A percentile compares a stretch with the other conserved stretches of the same genome.
These are phyloP conservation scores for Geum urbanum DNA, from an alignment of 306 rosid species.

Conservation along the genomic window DNA sequence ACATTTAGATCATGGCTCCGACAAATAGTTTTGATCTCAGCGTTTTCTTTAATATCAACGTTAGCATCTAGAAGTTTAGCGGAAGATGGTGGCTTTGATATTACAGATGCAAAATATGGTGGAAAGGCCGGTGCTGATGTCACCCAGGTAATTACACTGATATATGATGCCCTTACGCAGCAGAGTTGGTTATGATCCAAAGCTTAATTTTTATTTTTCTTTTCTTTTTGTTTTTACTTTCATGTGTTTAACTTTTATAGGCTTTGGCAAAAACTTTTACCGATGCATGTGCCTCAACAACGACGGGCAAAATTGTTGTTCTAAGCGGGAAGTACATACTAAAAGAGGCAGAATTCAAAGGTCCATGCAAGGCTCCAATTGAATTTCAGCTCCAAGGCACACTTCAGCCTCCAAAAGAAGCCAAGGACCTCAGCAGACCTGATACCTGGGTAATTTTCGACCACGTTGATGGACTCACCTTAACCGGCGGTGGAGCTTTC, in stretches of 20 bases:
- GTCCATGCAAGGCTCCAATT: slow-evolving; percentile 42
- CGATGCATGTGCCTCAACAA: slow-evolving; percentile 30
- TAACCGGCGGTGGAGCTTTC: slow-evolving; percentile 43
- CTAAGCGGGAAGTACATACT: slow-evolving; percentile 21
- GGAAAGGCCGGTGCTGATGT: slow-evolving; percentile 20
- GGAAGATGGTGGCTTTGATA: not conserved
- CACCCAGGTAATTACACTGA: slow-evolving; percentile 11
- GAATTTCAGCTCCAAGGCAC: slow-evolving; percentile 28
- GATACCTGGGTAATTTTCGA: slow-evolving; percentile 35
- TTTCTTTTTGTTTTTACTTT: not conserved
- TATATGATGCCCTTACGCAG: not conserved
- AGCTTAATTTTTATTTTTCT: not conserved
- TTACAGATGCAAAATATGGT: slow-evolving; percentile 11
- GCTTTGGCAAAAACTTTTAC: slow-evolving; percentile 36
- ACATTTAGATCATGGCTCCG: slow-evolving; percentile 12
- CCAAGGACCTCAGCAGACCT: not conserved
- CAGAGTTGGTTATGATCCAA: not conserved
- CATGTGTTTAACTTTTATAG: not conserved
- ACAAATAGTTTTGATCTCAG: not conserved
- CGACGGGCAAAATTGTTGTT: slow-evolving; percentile 15
- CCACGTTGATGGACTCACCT: slow-evolving; percentile 23
- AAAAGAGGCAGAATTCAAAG: slow-evolving; percentile 3
- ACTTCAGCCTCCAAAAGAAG: slow-evolving; percentile 31
- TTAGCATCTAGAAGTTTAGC: not conserved
- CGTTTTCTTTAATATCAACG: not conserved